Base-by-base conservation (phyloP, 2,329 filamentous ascomycete species). In the Colletotrichum sp. region DNA sequence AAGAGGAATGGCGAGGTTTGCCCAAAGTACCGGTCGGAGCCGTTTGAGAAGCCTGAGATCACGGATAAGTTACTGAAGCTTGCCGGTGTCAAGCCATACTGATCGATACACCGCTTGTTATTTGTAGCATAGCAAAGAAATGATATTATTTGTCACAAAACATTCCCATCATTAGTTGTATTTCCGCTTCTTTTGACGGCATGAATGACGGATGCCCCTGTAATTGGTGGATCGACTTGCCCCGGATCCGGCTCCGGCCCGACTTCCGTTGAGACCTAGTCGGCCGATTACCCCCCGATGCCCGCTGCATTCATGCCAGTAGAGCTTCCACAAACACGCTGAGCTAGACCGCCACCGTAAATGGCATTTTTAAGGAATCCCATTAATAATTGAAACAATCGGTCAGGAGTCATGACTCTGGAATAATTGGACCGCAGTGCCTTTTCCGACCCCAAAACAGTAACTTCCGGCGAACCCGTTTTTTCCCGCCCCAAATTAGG, bases 1-100 rank as follows among this genome's bases (percentile, higher is more conserved):
- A 82, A 84, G 80, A 77, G 83, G 18, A 75, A 85, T 58, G 85
- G 84, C 4, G 73, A 83, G 65, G 78, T 83, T 7, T 84, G 83
- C 73, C 82, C 82, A 0, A 80, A 81, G 71, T 79, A 87, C 71
- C 80, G 86, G 7, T 79, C 75, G 12, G 69, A 79, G 52, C 80
- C 81, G 4, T 74, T 78, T 30, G 78, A 81, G 38, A 76, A 79
- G 70, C 79, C 80, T 4, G 76, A 80, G 24, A 65, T 79, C 38
- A 81, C 78, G 21, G 79, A 81, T 28, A 70, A 75, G 76, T 74
- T 81, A 48, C 61, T 82, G 59, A 79, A 79, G 77, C 77, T 83
- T 76, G 82, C 80, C 56, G 80, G 80, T 63, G 65, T 79, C 9
- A 80, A 74, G 75, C 52, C 43, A 1, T 76, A 69, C 13, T 69